Evolutionary conservation across 257 asterid species (phyloP), one percentile per base, ranked within the genome.

Genomic region (Solanum dulcamara): DNA sequence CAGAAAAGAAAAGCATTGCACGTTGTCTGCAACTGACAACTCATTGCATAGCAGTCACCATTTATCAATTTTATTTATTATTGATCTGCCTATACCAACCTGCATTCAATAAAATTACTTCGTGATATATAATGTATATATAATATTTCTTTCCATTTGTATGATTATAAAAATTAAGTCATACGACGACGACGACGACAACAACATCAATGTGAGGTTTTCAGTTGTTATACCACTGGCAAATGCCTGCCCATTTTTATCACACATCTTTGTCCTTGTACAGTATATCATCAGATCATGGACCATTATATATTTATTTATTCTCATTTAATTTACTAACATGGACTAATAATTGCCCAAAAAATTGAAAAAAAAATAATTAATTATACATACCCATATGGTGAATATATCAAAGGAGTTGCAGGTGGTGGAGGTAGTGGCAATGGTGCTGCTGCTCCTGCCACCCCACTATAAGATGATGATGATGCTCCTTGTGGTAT

Each of bases 331-430:
- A 88, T 87, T 77, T 68, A 87, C 83, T 83, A 87, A 53, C 86
- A 82, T 87, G 85, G 85, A 84, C 92, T 87, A 85, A 72, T 84
- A 90, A 62, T 57, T n/a, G 1, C 66, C 15, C 83, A 81, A 33
- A 53, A 81, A 88, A 28, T n/a, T n/a, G n/a, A 18, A 81, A 44
- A 66, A 64, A 0, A 40, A 17, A 40, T n/a, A 10, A 51, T 35
- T 30, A 64, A 81, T 3, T 12, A 3, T 15, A 87, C 94, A 81
- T 92, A 97, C 99, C 99, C 99, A 81, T 97, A 97, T 6, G 98
- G 94, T 35, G 98, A 98, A 90, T 95, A 97, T 10, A 97, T 88
- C 42, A 92, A 86, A 86, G 97, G 92, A 10, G 96, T 85, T 20
- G 93, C 88, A 0, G 91, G 90, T 22, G 93, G 91, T 85, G 87